Evolutionary conservation across 2,329 filamentous ascomycete genomes (phyloP), one percentile per base, ranked within the genome.

Genomic region (Beauveria medogensis): DNA sequence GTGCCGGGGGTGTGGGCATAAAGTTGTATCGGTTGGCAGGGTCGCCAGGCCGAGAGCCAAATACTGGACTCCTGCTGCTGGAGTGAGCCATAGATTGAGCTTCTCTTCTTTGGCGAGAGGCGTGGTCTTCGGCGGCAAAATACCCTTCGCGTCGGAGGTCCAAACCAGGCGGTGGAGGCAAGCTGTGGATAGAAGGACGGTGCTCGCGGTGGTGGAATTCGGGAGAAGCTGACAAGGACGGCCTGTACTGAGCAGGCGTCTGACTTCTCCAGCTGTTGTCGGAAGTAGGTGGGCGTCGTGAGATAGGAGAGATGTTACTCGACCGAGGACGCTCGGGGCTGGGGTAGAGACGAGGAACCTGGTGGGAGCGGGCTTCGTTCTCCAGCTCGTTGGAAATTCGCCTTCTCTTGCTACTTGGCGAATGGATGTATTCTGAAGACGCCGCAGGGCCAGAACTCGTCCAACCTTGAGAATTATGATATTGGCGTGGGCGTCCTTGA

Each of bases 351-450:
- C 81, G 74, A 30, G 81, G 80, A 16, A 82, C 71, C 47, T 77
- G 78, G 64, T 74, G 78, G 3, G 69, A 71, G 51, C 76, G 72
- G 7, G 44, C 63, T 30, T 78, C 75, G 37, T 67, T 68, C 28
- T 77, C 75, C 22, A 74, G 70, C 3, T 80, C 78, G 56, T 73
- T 68, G 2, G 77, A 78, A 8, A 76, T 64, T 20, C 79, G 75
- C 64, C 77, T 77, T 63, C 80, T 75, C 71, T 82, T 83, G 67
- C 71, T 74, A n/a, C 70, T 75, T 28, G 81, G 75, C 34, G 81
- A 82, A 69, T 81, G 74, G 14, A 78, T 68, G 64, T 83, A 83
- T 60, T 80, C 76, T 10, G 79, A 75, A 4, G 77, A 74, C 46
- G 74, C 74, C 62, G 69, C 64, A 58, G 68, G 65, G 54, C 67